phyloP scores from a whole-genome alignment of 2,329 filamentous ascomycete genomes.

The Neonectria neomacrospora region DNA sequence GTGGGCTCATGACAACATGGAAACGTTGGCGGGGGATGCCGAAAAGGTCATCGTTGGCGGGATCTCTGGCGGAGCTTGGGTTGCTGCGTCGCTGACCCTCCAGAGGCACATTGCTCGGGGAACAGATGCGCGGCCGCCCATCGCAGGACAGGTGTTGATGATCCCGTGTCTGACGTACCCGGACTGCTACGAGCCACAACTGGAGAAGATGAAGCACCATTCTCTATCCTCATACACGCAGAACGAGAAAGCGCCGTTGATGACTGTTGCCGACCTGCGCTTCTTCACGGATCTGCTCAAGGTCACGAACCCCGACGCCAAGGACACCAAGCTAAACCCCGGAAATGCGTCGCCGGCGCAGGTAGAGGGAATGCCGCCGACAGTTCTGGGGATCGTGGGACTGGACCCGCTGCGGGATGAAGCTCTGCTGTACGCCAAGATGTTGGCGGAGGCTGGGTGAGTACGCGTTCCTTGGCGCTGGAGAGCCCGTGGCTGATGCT shows the following conservation, averaged over 20 bases:
- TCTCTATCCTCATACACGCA: conserved; percentile 57
- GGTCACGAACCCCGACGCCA: conserved; percentile 37
- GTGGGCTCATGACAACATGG: conserved; percentile 58
- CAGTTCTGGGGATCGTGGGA: conserved; percentile 57
- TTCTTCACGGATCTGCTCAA: conserved; percentile 44
- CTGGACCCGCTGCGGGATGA: conserved; percentile 60
- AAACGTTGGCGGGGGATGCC: conserved; percentile 7
- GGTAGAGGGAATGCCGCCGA: conserved; percentile 56
- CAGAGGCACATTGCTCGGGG: conserved; percentile 50
- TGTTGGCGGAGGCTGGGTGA: conserved; percentile 55
- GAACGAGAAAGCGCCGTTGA: conserved; percentile 60
- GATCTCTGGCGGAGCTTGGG: conserved; percentile 58
- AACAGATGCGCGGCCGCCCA: conserved; percentile 35
- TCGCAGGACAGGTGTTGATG: conserved; percentile 63
- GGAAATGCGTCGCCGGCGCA: conserved; percentile 45
- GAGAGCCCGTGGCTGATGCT: neutral
- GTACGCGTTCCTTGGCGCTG: conserved; percentile 11
- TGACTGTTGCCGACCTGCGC: conserved; percentile 48
- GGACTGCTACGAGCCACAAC: conserved; percentile 40
- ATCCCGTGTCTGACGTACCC: conserved; percentile 56
- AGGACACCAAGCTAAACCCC: conserved; percentile 54
- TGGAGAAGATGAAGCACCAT: conserved; percentile 51
- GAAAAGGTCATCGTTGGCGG: conserved; percentile 57
- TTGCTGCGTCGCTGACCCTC: conserved; percentile 54
- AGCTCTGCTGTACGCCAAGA: conserved; percentile 57